Evolutionary conservation across 139 green algal species (phyloP), one percentile per base, ranked within the genome.

Genomic region (Raphidocelis subcapitata): DNA sequence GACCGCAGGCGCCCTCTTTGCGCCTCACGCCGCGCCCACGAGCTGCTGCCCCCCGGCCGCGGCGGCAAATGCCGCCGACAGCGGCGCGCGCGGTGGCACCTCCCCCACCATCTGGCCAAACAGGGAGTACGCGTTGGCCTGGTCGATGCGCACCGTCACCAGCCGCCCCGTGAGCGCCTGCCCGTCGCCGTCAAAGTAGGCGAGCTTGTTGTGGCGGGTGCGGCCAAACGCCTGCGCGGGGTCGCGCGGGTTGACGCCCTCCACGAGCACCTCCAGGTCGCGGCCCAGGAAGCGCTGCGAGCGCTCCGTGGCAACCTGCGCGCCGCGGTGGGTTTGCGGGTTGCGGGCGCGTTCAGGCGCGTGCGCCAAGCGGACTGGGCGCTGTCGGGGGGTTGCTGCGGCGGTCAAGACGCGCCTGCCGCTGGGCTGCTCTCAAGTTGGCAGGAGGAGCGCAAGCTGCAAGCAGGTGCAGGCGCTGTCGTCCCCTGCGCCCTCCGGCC

Each of bases 151-250:
- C 44, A 95, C 85, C 1, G 73, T 63, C 29, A 96, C 90, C 57
- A 94, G 76, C 74, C 83, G 46, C 5, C 89, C 90, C 63, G 84
- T 86, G 49, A 97, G 86, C 74, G 32, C 73, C 3, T 68, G 74
- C 1, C 85, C 86, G 65, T 95, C 82, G 0, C 90, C 94, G 23
- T 86, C 69, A 65, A 98, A 98, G 87, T 96, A 98, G 28, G 84
- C 83, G 33, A 98, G 76, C 81, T 97, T 96, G 86, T 98, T 98
- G 83, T 96, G 91, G 23, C 86, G 80, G 37, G 85, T 94, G 69
- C 94, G 82, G 31, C 94, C 95, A 75, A 90, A 92, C 2, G 92
- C 91, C 83, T 97, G 87, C 28, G 26, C 46, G 28, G 60, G 51
- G 49, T 85, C 67, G 33, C 69, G 51, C 0, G 92, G 89, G 85